phyloP scores from a whole-genome alignment of 768 basidiomycete species.

The Artomyces pyxidatus region DNA sequence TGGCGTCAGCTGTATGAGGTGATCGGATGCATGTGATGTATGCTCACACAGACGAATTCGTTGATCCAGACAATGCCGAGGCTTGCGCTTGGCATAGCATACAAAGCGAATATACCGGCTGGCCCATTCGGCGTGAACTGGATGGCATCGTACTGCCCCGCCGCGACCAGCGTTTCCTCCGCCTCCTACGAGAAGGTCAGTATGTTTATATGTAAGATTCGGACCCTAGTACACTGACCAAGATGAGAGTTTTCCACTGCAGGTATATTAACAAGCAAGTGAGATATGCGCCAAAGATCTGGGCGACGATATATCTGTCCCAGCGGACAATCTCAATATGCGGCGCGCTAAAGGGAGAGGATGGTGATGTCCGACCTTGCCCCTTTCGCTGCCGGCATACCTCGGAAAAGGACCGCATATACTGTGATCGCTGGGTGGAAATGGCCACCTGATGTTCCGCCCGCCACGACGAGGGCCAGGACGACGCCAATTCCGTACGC shows the following conservation, averaged over 20 bases:
- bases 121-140: conserved; percentile 30
- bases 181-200: conserved; percentile 8
- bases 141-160: conserved; percentile 20
- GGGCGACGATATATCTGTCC: conserved; percentile 24
- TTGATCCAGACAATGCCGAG: conserved; percentile 29
- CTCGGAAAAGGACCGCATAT: conserved; percentile 40
- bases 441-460: conserved; percentile 31
- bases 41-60: conserved; percentile 30
- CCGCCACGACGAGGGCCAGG: conserved; percentile 27
- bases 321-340: not conserved
- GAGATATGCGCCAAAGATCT: conserved; percentile 26
- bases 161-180: conserved; percentile 24
- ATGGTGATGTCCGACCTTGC: conserved; percentile 27
- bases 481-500: conserved; percentile 32
- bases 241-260: conserved; percentile 17
- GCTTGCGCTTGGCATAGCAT: conserved; percentile 24
- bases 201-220: not conserved
- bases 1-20: not conserved
- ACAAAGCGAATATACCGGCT: conserved; percentile 33
- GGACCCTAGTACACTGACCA: conserved; percentile 6
- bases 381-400: conserved; percentile 46
- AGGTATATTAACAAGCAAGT: conserved; percentile 23
- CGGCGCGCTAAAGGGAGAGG: not conserved
- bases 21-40: not conserved
- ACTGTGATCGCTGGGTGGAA: conserved; percentile 53